These are phyloP conservation scores for Lactarius trivialis DNA, from an alignment of 768 basidiomycete species.

Conservation along the genomic window DNA sequence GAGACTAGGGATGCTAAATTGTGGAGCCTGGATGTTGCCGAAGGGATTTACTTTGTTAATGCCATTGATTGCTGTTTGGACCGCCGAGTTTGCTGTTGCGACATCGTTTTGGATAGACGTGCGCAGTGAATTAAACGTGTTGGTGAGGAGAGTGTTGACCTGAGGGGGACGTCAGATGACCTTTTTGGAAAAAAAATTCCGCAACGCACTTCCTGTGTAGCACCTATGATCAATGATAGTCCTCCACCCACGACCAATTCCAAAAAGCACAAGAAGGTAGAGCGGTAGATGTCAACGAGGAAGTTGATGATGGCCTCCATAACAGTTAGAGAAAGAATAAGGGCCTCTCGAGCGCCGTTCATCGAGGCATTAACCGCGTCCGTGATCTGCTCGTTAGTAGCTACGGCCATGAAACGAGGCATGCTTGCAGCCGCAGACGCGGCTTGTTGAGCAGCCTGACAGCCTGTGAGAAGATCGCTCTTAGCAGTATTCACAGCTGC, in stretches of 20 bases:
- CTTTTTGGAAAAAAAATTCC: not conserved
- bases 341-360: slow-evolving; percentile 64
- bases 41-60: slow-evolving; percentile 78
- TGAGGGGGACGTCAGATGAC: slow-evolving; percentile 28
- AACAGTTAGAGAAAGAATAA: slow-evolving; percentile 68
- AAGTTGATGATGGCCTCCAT: slow-evolving; percentile 91
- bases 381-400: slow-evolving; percentile 73
- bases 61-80: slow-evolving; percentile 53
- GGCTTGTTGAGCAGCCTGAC: slow-evolving; percentile 77
- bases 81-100: slow-evolving; percentile 56
- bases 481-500: slow-evolving; percentile 65
- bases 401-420: slow-evolving; percentile 82
- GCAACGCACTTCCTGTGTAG: slow-evolving; percentile 69
- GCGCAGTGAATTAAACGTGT: slow-evolving; percentile 52
- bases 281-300: slow-evolving; percentile 86
- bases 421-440: slow-evolving; percentile 78
- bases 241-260: slow-evolving; percentile 83
- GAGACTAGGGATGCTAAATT: slow-evolving; percentile 71
- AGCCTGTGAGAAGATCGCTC: slow-evolving; percentile 70
- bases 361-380: slow-evolving; percentile 76
- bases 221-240: slow-evolving; percentile 70
- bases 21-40: slow-evolving; percentile 57
- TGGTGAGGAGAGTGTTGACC: slow-evolving; percentile 67
- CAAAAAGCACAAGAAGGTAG: slow-evolving; percentile 88
- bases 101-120: slow-evolving; percentile 70